Base-by-base conservation (phyloP, 108 stramenopile species). In the Stephanodiscus triporus region DNA sequence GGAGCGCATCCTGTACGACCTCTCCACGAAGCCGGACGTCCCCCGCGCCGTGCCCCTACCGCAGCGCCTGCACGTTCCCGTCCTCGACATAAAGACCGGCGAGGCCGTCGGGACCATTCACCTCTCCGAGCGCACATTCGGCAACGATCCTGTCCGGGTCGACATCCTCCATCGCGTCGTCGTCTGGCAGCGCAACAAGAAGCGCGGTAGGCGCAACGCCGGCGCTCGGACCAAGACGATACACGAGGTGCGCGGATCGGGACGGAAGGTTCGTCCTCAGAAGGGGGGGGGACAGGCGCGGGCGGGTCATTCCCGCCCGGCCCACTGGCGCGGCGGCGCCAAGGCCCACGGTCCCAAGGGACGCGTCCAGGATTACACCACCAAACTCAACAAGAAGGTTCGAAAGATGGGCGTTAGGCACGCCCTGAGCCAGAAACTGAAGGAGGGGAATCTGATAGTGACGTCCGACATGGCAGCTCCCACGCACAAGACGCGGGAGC, bases 261-360 rank as follows among this genome's bases (percentile, higher is more conserved):
- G 94, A 29, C 75, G 88, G n/a, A 97, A 97, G 77, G 83, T 95
- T 1, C 89, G 94, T 0, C 81, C 72, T 9, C 96, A 97, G 82
- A 97, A 96, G 86, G 96, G 96, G 3, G 50, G 67, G 4, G 96
- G 95, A n/a, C 60, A 22, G n/a, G 93, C 96, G 17, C 81, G 96
- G 29, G 91, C 89, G 14, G 96, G 96, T 40, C 95, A 97, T 70
- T 84, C 83, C 14, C 85, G 94, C 27, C 92, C 96, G 22, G 88
- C 96, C 0, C 96, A 97, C 85, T 95, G 91, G 95, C 78, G 96
- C 22, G 96, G 96, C 16, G 96, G 96, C 10, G 95, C 93, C 76
- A 97, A 96, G 87, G 93, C 96, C 29, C 96, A 97, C 74, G 96
- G 96, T 10, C 95, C 96, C 47, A 93, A 92, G 83, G 86, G 86